These are phyloP conservation scores for Aegle marmelos DNA, from an alignment of 345 rosid species.

Conservation along the genomic window DNA sequence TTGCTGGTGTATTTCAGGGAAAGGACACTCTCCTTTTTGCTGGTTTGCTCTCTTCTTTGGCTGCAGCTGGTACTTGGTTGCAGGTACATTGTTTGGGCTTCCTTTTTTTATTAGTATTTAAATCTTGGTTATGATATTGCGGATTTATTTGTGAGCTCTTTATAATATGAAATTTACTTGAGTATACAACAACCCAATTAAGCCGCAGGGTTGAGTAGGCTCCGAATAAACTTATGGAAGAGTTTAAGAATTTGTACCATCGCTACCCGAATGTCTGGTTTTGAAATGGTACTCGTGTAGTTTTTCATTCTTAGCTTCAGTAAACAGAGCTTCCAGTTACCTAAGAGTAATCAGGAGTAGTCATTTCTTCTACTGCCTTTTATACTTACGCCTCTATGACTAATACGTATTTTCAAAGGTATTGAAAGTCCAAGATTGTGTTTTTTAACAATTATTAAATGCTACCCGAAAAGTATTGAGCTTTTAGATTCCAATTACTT, in stretches of 20 bases:
- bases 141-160: background rate
- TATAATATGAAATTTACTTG: no score
- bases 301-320: background rate
- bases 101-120: background rate
- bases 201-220: no score
- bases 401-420: background rate
- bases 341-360: background rate
- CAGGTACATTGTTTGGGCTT: constrained; percentile 50
- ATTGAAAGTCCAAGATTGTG: background rate
- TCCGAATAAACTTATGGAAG: no score
- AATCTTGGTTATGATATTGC: background rate
- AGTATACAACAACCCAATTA: background rate
- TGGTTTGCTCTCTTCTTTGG: constrained; percentile 81
- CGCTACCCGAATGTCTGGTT: background rate
- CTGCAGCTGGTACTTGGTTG: constrained; percentile 97
- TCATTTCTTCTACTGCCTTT: background rate
- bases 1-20: constrained; percentile 86
- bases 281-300: no score
- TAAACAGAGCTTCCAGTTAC: background rate
- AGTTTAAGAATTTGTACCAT: background rate
- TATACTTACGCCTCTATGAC: background rate
- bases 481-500: background rate
- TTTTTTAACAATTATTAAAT: background rate
- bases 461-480: background rate
- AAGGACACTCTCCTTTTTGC: constrained; percentile 77